Percentiles rank a stretch among this genome's conserved stretches.
These are phyloP conservation scores for Kodamaea kaohsiungensis DNA, from an alignment of 805 yeast species.

Conservation along the genomic window DNA sequence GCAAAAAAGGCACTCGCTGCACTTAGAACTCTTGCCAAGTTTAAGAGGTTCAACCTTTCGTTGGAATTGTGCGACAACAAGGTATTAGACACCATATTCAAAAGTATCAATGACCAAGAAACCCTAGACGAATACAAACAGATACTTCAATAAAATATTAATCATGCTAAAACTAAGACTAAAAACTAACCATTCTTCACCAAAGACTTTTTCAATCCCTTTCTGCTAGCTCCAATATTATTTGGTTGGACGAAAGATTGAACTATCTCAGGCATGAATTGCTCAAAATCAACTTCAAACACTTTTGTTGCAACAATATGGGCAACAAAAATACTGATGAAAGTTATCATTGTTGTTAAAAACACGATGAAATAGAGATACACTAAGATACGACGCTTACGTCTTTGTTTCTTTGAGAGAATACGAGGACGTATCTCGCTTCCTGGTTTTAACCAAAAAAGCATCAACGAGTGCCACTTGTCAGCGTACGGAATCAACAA, in stretches of 20 bases:
- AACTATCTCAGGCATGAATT: constrained; percentile 40
- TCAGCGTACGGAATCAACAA: constrained; percentile 64
- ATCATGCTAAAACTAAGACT: background rate
- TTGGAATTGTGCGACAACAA: constrained; percentile 31
- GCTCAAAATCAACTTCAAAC: constrained; percentile 40
- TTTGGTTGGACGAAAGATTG: constrained; percentile 45
- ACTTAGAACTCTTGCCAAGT: constrained; percentile 27
- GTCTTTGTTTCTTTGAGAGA: constrained; percentile 43
- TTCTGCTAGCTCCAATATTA: constrained; percentile 22
- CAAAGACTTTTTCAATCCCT: constrained; percentile 35
- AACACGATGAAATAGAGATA: constrained; percentile 37
- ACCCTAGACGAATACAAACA: background rate
- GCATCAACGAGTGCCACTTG: constrained; percentile 62
- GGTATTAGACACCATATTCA: background rate
- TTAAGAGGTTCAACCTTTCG: constrained; percentile 39
- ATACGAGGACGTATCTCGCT: constrained; percentile 50
- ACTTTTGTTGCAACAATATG: constrained; percentile 40
- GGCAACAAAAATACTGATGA: constrained; percentile 34
- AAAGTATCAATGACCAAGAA: background rate
- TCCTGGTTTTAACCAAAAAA: constrained; percentile 67
- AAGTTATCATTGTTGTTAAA: constrained; percentile 22
- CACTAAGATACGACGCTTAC: constrained; percentile 38
- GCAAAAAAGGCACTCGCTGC: constrained; percentile 19
- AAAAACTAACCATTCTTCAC: constrained; percentile 4
- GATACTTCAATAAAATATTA: constrained; percentile 1